Base-by-base conservation (phyloP, 2,329 filamentous ascomycete genomes). In the Aureobasidium sp. region DNA sequence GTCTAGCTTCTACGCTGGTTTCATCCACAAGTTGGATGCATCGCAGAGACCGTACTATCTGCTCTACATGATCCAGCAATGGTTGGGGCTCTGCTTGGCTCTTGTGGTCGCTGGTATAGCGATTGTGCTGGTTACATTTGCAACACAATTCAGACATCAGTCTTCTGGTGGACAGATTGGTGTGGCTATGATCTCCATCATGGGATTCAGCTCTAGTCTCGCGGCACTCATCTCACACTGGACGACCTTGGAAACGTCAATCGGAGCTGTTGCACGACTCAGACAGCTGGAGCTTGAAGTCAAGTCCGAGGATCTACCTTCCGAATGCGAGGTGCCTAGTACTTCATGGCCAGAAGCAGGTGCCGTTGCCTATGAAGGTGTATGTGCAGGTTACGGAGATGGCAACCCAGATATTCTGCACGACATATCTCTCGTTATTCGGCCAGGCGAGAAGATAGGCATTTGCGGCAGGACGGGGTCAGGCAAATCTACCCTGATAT, bases 381-480 rank as follows among this genome's bases (percentile, higher is more conserved):
- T 57, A 41, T 22, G 12, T 12, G 53, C 39, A 9, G 41, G 25
- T 7, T 57, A 57, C 11, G 53, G 27, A 1, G 27, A 22, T n/a
- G n/a, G n/a, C 1, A 29, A 29, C 3, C 31, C 56, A 9, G 7
- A 27, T 41, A 77, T 80, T 2, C 72, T 82, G 51, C 71, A 74
- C 14, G 68, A 77, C 15, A 70, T 84, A 27, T 78, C 72, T 8
- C 66, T 85, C 1, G 72, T 72, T 3, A 75, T 84, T 44, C 60
- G 71, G 5, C 66, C 78, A 0, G 81, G 81, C 12, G 74, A 82
- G 66, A 78, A 78, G 66, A 69, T 80, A 20, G 73, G 78, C 2
- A 73, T 85, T 3, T 82, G 79, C 45, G 82, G 83, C 1, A 75
- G 82, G 2, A 84, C 78, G n/a, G 82, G 79, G 42, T 82, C 79